Evolutionary conservation across 2,329 filamentous ascomycete species (phyloP).

Genomic region (Claviceps digitariae): DNA sequence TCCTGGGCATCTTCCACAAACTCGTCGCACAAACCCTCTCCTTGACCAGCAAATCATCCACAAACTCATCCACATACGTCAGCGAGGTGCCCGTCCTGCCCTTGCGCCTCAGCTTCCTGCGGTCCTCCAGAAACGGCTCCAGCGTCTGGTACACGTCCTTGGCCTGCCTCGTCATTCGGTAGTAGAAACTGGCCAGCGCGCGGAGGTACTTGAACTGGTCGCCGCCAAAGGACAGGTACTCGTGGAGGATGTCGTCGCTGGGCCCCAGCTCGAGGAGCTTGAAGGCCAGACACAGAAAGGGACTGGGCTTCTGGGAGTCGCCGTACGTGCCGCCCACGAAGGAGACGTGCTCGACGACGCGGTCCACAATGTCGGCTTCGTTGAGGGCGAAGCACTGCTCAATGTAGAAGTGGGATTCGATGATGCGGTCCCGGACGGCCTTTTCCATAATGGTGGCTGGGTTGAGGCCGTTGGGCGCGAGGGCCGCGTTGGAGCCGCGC

Average conservation of each 20-base stretch:
- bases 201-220: constrained; percentile 77
- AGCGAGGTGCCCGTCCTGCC: constrained; percentile 61
- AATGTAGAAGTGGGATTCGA: constrained; percentile 95
- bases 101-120: constrained; percentile 67
- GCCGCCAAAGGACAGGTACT: constrained; percentile 66
- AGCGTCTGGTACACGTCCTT: constrained; percentile 68
- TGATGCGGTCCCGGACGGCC: constrained; percentile 86
- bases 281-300: constrained; percentile 88
- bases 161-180: constrained; percentile 73
- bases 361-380: constrained; percentile 68
- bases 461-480: constrained; percentile 79
- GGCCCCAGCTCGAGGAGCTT: constrained; percentile 86
- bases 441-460: constrained; percentile 95
- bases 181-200: constrained; percentile 81
- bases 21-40: constrained; percentile 85
- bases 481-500: constrained; percentile 61
- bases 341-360: constrained; percentile 67
- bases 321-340: constrained; percentile 86
- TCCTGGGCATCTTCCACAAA: constrained; percentile 77
- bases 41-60: constrained; percentile 82
- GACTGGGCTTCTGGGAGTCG: constrained; percentile 69
- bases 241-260: constrained; percentile 59
- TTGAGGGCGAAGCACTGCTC: constrained; percentile 97
- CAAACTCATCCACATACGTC: constrained; percentile 80
- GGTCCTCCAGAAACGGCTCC: constrained; percentile 72